A percentile compares a stretch with the other conserved stretches of the same genome.
phyloP scores from a whole-genome alignment of 2,329 filamentous ascomycete species.

The Botrytis hyacinthi region DNA sequence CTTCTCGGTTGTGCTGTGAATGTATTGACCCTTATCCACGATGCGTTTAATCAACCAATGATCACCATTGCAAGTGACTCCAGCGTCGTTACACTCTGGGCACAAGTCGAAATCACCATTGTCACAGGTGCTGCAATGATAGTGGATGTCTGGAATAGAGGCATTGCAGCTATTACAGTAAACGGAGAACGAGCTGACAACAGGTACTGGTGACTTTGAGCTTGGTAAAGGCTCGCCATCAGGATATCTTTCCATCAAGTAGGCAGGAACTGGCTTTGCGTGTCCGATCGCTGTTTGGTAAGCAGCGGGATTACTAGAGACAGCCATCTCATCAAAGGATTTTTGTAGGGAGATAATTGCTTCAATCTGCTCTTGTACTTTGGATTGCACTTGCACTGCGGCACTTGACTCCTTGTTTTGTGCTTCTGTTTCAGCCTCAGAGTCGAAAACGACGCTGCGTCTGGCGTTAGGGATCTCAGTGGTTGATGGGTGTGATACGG shows the following conservation, averaged over 20 bases:
- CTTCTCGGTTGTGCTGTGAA: conserved; percentile 82
- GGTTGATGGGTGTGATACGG: background rate
- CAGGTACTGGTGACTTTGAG: conserved; percentile 17
- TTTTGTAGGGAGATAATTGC: conserved; percentile 35
- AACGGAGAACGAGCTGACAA: conserved; percentile 64
- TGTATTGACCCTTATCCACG: conserved; percentile 73
- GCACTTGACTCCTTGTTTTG: background rate
- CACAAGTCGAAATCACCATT: conserved; percentile 94
- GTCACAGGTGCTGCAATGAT: conserved; percentile 92
- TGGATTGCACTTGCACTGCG: background rate
- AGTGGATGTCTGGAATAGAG: conserved; percentile 78
- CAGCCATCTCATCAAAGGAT: conserved; percentile 31
- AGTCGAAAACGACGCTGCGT: background rate
- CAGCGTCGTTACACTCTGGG: conserved; percentile 70
- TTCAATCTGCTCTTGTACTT: background rate
- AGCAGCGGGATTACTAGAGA: conserved; percentile 6
- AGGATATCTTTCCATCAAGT: background rate
- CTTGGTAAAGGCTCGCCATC: background rate
- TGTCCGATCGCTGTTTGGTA: conserved; percentile 16
- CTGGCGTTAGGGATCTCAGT: background rate
- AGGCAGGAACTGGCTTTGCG: background rate
- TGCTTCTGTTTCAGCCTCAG: background rate
- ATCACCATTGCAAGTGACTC: conserved; percentile 72
- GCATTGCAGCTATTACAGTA: conserved; percentile 90
- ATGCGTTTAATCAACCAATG: conserved; percentile 96